Conservation (phyloP, 2,329 filamentous ascomycete species). For the Ophiostoma ulmi region DNA sequence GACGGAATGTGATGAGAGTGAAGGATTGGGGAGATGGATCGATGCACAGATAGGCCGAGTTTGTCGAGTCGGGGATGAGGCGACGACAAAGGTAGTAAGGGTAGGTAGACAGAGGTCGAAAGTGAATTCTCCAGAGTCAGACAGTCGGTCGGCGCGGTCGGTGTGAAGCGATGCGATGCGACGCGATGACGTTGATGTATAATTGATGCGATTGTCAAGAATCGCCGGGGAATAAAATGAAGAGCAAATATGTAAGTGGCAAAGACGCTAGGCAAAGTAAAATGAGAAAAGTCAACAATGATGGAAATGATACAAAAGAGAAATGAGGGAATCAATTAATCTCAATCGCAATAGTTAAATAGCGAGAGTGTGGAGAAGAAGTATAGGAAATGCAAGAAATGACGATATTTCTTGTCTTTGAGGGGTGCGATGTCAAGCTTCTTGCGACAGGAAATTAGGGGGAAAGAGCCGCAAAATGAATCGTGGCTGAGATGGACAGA, state of each 20-base stretch:
- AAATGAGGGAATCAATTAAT: slow-evolving; percentile 14
- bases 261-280: not conserved
- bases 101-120: slow-evolving; percentile 18
- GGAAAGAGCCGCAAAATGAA: slow-evolving; percentile 24
- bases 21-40: not conserved
- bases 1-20: slow-evolving; percentile 25
- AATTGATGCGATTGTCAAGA: slow-evolving; percentile 1
- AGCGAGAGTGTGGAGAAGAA: slow-evolving; percentile 22
- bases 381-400: slow-evolving; percentile 18
- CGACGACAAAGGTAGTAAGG: slow-evolving; percentile 17
- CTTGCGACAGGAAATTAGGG: slow-evolving; percentile 20
- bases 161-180: slow-evolving; percentile 23
- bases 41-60: slow-evolving; percentile 19
- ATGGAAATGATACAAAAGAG: not conserved
- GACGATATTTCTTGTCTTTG: slow-evolving; percentile 10
- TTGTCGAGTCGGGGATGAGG: slow-evolving; percentile 14
- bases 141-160: slow-evolving; percentile 17
- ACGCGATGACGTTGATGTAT: not conserved
- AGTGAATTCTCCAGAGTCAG: slow-evolving; percentile 21
- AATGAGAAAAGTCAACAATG: slow-evolving; percentile 8
- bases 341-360: slow-evolving; percentile 28
- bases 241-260: not conserved
- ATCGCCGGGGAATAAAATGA: not conserved
- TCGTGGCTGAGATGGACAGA: slow-evolving; percentile 22
- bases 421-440: not conserved